Percentiles rank a stretch among this genome's conserved stretches.
These are phyloP conservation scores for Collybiopsis confluens DNA, from an alignment of 768 basidiomycete species.

Conservation along the genomic window DNA sequence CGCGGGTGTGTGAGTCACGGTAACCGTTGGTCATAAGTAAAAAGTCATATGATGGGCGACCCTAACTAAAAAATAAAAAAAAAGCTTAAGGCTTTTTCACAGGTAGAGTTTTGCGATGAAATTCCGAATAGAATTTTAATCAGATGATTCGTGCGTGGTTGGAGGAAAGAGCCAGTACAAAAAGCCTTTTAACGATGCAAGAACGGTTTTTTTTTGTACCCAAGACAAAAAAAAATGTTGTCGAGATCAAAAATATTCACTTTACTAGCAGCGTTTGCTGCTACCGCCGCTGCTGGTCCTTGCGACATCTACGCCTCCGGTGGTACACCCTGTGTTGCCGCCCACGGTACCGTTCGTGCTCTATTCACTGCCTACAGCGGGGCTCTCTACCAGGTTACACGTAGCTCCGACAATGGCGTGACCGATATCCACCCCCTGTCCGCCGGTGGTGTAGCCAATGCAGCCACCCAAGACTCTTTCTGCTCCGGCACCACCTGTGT, in stretches of 20 bases:
- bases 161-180: no score
- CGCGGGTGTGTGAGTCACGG: no score
- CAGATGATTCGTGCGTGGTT: no score
- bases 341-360: constrained; percentile 7
- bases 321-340: constrained; percentile 10
- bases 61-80: no score
- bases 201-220: no score
- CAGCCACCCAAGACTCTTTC: constrained; percentile 10
- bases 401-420: constrained; percentile 11
- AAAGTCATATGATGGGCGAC: no score
- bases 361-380: constrained; percentile 9
- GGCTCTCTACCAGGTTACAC: constrained; percentile 12
- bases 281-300: constrained; percentile 9
- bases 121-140: no score
- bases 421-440: constrained; percentile 7
- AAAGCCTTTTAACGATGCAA: no score
- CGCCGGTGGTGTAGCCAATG: constrained; percentile 14
- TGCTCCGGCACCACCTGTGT: constrained; percentile 6
- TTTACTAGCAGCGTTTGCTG: constrained; percentile 1
- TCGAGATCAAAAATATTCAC: neutral
- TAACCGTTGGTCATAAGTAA: no score
- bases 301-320: constrained; percentile 15
- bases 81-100: no score
- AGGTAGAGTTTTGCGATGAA: no score
- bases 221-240: no score